These are phyloP conservation scores for Carex cristatella DNA, from an alignment of 176 grass and related monocot genomes.

Conservation along the genomic window DNA sequence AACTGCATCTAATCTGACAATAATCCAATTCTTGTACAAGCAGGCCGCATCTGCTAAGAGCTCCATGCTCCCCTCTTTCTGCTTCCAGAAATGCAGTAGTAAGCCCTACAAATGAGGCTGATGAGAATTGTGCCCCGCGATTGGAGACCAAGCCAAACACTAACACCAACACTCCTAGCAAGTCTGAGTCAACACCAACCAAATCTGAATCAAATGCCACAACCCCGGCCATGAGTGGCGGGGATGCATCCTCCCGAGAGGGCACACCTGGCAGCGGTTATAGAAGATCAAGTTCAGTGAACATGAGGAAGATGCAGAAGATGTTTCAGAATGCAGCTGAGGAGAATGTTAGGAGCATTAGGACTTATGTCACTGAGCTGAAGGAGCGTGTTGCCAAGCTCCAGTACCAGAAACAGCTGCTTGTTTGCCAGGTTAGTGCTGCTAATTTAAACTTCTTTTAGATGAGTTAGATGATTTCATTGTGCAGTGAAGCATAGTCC, in stretches of 20 bases:
- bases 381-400: constrained; percentile 94
- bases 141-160: constrained; percentile 34
- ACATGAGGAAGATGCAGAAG: constrained; percentile 96
- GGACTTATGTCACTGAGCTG: constrained; percentile 86
- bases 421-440: constrained; percentile 75
- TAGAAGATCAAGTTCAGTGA: constrained; percentile 77
- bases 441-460: not conserved
- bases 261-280: constrained; percentile 56
- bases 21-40: constrained; percentile 13
- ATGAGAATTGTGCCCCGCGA: constrained; percentile 77
- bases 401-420: constrained; percentile 97
- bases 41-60: constrained; percentile 52
- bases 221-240: constrained; percentile 12
- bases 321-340: constrained; percentile 97
- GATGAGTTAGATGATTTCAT: not conserved
- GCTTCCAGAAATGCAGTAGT: constrained; percentile 33
- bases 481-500: not conserved
- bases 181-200: constrained; percentile 43
- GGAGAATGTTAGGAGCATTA: constrained; percentile 81
- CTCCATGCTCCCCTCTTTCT: constrained; percentile 67
- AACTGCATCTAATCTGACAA: constrained; percentile 6
- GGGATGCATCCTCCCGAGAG: constrained; percentile 63
- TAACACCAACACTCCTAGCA: constrained; percentile 52
- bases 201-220: constrained; percentile 9
- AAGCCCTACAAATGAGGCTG: constrained; percentile 21